These are phyloP conservation scores for Lotus japonicus DNA, from an alignment of 306 rosid genomes.

Conservation along the genomic window DNA sequence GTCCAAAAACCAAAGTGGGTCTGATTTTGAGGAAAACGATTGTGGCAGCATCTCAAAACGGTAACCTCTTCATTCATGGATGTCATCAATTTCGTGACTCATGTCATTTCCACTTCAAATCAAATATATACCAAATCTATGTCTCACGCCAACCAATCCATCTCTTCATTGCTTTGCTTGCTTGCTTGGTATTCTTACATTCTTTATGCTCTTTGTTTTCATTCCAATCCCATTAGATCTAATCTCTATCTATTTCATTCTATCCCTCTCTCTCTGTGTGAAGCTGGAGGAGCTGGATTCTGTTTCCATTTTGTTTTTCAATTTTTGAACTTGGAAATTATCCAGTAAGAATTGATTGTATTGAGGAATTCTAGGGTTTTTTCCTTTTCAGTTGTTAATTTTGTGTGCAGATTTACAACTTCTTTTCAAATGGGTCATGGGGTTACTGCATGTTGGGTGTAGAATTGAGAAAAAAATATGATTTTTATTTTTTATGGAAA, in stretches of 20 bases:
- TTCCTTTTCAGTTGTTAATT: not conserved
- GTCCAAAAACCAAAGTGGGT: too few relatives aligned
- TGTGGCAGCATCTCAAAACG: too few relatives aligned
- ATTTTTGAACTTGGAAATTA: not conserved
- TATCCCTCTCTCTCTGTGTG: not conserved
- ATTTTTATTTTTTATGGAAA: not conserved
- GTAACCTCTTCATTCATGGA: too few relatives aligned
- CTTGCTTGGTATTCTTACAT: too few relatives aligned
- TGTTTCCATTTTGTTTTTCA: not conserved
- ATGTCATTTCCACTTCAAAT: too few relatives aligned
- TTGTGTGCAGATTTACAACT: not conserved
- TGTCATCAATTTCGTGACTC: too few relatives aligned
- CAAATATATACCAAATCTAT: too few relatives aligned
- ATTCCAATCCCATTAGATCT: too few relatives aligned
- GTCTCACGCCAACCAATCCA: too few relatives aligned
- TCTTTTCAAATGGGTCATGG: not conserved
- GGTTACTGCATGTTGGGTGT: not conserved
- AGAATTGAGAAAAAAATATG: not conserved
- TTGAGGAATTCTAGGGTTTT: not conserved
- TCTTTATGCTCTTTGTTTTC: too few relatives aligned
- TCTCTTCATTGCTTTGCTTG: too few relatives aligned
- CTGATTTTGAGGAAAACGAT: too few relatives aligned
- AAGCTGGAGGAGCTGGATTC: not conserved
- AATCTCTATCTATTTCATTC: not conserved
- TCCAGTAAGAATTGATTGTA: not conserved